A percentile compares a stretch with the other conserved stretches of the same genome.
phyloP scores from a whole-genome alignment of 2,329 filamentous ascomycete genomes.

The Penicillium sp. region DNA sequence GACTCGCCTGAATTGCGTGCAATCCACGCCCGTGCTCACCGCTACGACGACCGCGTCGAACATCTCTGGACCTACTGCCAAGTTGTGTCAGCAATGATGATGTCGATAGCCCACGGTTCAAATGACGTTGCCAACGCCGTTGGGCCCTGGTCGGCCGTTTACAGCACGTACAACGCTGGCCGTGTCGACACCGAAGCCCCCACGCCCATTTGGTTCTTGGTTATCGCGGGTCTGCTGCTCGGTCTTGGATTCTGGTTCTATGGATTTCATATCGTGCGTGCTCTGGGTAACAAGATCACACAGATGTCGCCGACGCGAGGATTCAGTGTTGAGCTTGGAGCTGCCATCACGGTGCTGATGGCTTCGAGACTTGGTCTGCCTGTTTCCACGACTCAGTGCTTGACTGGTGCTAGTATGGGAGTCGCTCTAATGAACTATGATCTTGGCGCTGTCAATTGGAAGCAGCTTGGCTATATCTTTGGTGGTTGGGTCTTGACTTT shows the following conservation, averaged over 20 bases:
- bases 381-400: constrained; percentile 39
- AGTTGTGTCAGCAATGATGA: constrained; percentile 41
- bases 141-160: constrained; percentile 41
- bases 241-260: constrained; percentile 43
- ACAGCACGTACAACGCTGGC: constrained; percentile 36
- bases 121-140: constrained; percentile 46
- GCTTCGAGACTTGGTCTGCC: constrained; percentile 35
- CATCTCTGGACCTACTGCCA: constrained; percentile 48
- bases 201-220: constrained; percentile 42
- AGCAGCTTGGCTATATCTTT: constrained; percentile 43
- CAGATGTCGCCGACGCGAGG: constrained; percentile 35
- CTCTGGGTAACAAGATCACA: constrained; percentile 43
- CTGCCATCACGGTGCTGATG: constrained; percentile 40
- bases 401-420: constrained; percentile 37
- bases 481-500: constrained; percentile 46
- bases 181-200: constrained; percentile 28
- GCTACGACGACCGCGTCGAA: constrained; percentile 48
- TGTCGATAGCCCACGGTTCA: constrained; percentile 46
- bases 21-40: constrained; percentile 42
- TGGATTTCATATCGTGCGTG: constrained; percentile 42
- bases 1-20: constrained; percentile 36
- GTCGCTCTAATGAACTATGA: constrained; percentile 39
- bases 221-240: constrained; percentile 37
- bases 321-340: constrained; percentile 40
- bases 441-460: constrained; percentile 44